Evolutionary conservation across 441 rosid genomes (phyloP).

Genomic region (Geranium incanum): DNA sequence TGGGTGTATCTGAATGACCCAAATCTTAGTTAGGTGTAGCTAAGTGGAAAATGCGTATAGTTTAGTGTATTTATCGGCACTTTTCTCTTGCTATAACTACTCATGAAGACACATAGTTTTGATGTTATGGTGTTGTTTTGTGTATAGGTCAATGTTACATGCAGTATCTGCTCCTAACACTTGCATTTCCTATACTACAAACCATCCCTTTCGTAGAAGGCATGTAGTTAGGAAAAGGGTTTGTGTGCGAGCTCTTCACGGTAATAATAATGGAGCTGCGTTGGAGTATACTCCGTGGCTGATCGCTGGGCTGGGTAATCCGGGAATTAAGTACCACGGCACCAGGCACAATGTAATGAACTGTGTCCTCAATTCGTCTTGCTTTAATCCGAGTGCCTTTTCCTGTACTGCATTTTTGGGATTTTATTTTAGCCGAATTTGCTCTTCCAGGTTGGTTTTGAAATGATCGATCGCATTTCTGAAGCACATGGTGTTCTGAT

Average conservation of each 20-base stretch:
- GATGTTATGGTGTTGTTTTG: not conserved
- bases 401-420: not conserved
- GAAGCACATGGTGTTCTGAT: slow-evolving; percentile 48
- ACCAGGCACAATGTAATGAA: slow-evolving; percentile 80
- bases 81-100: not conserved
- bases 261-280: slow-evolving; percentile 34
- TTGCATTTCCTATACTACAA: slow-evolving; percentile 34
- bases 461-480: slow-evolving; percentile 73
- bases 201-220: slow-evolving; percentile 26
- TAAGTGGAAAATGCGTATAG: no score
- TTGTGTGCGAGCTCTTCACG: slow-evolving; percentile 32
- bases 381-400: not conserved
- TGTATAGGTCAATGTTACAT: slow-evolving; percentile 56
- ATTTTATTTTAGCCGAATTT: slow-evolving; percentile 2
- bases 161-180: slow-evolving; percentile 43
- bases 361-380: not conserved
- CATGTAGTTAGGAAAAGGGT: slow-evolving; percentile 27
- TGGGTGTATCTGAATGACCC: no score
- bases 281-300: slow-evolving; percentile 90
- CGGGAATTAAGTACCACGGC: slow-evolving; percentile 89
- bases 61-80: no score
- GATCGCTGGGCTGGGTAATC: slow-evolving; percentile 85
- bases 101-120: not conserved
- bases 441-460: slow-evolving; percentile 70
- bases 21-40: no score